Conservation (phyloP, 2,329 filamentous ascomycete genomes). For the Phialocephala subalpina region DNA sequence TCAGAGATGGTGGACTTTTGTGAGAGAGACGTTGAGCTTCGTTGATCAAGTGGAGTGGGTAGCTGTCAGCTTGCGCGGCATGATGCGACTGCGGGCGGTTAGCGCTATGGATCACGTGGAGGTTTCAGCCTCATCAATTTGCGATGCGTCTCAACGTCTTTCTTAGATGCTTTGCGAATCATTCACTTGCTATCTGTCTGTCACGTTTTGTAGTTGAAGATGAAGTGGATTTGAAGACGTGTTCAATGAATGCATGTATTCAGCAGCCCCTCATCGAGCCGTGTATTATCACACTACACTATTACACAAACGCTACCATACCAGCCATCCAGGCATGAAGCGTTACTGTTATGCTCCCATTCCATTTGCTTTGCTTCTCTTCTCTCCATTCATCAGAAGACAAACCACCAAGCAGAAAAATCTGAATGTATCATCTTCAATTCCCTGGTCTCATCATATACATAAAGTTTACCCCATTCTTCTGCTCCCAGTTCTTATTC, state of each 20-base stretch:
- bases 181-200: background rate
- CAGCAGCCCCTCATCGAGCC: background rate
- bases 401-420: background rate
- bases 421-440: conserved; percentile 6
- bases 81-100: conserved; percentile 1
- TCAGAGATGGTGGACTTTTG: background rate
- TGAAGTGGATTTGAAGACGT: background rate
- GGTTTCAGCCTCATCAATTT: background rate
- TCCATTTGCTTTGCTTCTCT: background rate
- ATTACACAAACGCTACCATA: background rate
- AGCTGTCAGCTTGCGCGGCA: conserved; percentile 10
- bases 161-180: background rate
- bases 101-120: background rate
- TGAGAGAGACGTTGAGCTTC: background rate
- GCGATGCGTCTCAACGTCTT: too few species aligned
- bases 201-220: too few species aligned
- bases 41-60: background rate
- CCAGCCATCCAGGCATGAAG: background rate
- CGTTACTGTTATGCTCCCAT: background rate
- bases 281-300: background rate
- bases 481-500: background rate
- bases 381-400: background rate
- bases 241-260: conserved; percentile 1
- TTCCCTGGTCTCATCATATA: background rate
- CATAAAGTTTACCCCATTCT: background rate